Evolutionary conservation across 1,284 basidiomycete genomes (phyloP).

Genomic region (Takashimella tepidaria): DNA sequence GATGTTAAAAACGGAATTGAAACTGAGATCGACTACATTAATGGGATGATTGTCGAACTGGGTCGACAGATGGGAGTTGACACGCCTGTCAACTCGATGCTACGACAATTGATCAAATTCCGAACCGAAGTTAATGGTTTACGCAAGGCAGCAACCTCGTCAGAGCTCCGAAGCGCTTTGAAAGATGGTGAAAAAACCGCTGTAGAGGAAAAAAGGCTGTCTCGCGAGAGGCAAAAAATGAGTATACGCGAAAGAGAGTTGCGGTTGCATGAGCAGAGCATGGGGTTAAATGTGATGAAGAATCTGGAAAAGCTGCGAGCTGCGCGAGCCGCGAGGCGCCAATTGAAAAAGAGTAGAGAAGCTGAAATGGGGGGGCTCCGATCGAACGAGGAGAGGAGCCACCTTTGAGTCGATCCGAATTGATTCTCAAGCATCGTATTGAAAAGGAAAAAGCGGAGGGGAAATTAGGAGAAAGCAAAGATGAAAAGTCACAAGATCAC

Average conservation of each 20-base stretch:
- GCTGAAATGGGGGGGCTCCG: background rate
- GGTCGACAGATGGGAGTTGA: slow-evolving; percentile 59
- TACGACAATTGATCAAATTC: slow-evolving; percentile 61
- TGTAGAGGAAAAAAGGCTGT: background rate
- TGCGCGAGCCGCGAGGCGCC: slow-evolving; percentile 3
- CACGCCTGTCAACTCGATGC: slow-evolving; percentile 59
- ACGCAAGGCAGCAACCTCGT: background rate
- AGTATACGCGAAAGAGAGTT: slow-evolving; percentile 8
- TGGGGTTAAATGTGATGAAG: background rate
- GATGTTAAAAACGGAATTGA: slow-evolving; percentile 58
- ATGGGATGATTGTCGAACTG: slow-evolving; percentile 71
- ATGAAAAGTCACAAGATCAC: too few species aligned
- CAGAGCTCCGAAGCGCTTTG: slow-evolving; percentile 3
- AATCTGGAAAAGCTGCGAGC: background rate
- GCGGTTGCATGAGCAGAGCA: slow-evolving; percentile 5
- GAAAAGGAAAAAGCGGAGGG: background rate
- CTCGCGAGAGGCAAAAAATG: slow-evolving; percentile 9
- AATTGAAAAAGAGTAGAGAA: background rate
- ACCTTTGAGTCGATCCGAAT: background rate
- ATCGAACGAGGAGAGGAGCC: background rate
- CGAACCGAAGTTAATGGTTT: slow-evolving; percentile 39
- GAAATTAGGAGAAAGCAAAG: background rate
- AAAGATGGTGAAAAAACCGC: background rate
- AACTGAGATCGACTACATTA: slow-evolving; percentile 80
- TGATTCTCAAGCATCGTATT: background rate